These are phyloP conservation scores for Populus hybrid DNA, from an alignment of 441 rosid genomes.

Conservation along the genomic window DNA sequence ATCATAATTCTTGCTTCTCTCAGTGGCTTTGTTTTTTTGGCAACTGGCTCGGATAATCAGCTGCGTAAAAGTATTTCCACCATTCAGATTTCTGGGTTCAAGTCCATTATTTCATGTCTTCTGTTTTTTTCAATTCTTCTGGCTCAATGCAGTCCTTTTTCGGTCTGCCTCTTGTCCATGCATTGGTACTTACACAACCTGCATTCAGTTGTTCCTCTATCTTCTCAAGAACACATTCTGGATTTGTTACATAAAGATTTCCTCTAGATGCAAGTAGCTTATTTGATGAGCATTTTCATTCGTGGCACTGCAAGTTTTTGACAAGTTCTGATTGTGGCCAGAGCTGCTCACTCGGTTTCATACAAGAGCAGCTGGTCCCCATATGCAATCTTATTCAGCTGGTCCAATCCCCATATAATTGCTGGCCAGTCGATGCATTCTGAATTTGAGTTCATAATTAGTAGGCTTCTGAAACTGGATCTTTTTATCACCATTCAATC, in stretches of 20 bases:
- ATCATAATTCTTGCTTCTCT: neutral
- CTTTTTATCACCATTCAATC: neutral
- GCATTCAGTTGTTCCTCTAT: neutral
- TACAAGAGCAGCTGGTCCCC: neutral
- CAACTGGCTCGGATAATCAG: neutral
- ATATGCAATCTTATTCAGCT: neutral
- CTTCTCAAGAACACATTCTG: neutral
- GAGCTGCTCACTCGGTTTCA: neutral
- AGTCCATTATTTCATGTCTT: neutral
- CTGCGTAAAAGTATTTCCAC: neutral
- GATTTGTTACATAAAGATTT: neutral
- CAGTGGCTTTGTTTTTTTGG: neutral
- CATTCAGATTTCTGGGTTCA: neutral
- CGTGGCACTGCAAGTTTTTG: neutral
- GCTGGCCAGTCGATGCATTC: too few relatives aligned
- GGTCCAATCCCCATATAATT: neutral
- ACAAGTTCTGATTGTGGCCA: neutral
- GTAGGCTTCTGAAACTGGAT: too few relatives aligned
- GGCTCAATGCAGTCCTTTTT: neutral
- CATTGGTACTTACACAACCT: neutral
- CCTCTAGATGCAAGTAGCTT: neutral
- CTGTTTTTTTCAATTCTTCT: neutral
- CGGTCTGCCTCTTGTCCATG: neutral
- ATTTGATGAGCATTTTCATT: neutral
- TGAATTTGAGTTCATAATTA: too few relatives aligned